Percentiles rank a stretch among this genome's conserved stretches.
These are phyloP conservation scores for Dimocarpus longan DNA, from an alignment of 345 rosid genomes.

Conservation along the genomic window DNA sequence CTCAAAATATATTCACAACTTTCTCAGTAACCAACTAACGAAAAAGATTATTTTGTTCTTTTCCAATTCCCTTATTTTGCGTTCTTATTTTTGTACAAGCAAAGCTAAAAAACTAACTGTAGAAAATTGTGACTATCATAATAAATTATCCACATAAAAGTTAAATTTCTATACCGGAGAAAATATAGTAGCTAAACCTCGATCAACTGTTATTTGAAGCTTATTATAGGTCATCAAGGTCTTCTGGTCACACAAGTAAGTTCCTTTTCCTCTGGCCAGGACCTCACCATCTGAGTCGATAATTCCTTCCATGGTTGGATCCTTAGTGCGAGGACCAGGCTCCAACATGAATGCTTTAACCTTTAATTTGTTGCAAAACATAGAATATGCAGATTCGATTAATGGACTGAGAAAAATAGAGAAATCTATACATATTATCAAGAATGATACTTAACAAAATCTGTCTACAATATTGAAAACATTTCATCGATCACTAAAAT, in stretches of 20 bases:
- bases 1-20: not conserved
- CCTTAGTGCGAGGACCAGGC: slow-evolving; percentile 61
- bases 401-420: not conserved
- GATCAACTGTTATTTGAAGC: slow-evolving; percentile 70
- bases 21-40: not conserved
- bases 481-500: not conserved
- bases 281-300: slow-evolving; percentile 96
- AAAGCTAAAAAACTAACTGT: not conserved
- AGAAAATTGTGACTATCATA: not conserved
- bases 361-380: slow-evolving; percentile 37
- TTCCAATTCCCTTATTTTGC: slow-evolving; percentile 20
- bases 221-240: slow-evolving; percentile 64
- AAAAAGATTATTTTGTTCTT: not conserved
- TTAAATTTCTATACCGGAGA: slow-evolving; percentile 45
- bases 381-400: not conserved
- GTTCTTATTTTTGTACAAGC: not conserved
- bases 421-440: not conserved
- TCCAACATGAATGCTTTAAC: slow-evolving; percentile 85
- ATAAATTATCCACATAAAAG: not conserved
- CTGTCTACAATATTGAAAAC: not conserved
- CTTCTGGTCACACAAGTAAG: slow-evolving; percentile 53
- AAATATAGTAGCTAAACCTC: slow-evolving; percentile 88
- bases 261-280: slow-evolving; percentile 69
- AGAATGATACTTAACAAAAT: not conserved
- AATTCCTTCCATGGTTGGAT: slow-evolving; percentile 77